phyloP scores from a whole-genome alignment of 2,329 filamentous ascomycete genomes.

The Trichoderma koningii region DNA sequence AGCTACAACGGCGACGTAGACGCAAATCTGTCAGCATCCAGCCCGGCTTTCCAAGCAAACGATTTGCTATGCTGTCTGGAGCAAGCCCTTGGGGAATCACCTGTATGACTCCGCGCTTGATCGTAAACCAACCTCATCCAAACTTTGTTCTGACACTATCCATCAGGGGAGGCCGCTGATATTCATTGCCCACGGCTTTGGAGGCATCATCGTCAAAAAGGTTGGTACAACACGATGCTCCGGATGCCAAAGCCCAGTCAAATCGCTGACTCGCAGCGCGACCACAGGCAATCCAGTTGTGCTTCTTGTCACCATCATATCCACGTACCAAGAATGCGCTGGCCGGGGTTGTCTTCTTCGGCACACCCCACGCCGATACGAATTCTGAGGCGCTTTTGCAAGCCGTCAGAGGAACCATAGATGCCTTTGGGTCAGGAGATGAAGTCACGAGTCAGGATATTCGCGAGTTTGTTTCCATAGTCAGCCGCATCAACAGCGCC shows the following conservation, averaged over 20 bases:
- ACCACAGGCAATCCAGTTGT: constrained; percentile 26
- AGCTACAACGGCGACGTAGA: constrained; percentile 33
- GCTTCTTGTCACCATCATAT: constrained; percentile 15
- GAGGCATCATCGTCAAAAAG: constrained; percentile 34
- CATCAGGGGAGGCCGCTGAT: constrained; percentile 30
- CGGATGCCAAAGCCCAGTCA: neutral
- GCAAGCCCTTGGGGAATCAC: constrained; percentile 26
- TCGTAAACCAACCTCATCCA: no score
- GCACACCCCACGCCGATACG: constrained; percentile 32
- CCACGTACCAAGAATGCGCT: constrained; percentile 26
- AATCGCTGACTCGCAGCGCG: neutral
- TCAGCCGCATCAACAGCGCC: constrained; percentile 30
- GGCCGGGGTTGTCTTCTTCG: constrained; percentile 32
- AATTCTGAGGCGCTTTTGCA: constrained; percentile 31
- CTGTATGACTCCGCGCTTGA: constrained; percentile 23
- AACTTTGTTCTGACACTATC: neutral
- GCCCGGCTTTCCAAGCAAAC: constrained; percentile 33
- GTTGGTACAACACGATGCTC: constrained; percentile 6
- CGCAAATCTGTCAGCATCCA: constrained; percentile 33
- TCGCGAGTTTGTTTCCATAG: constrained; percentile 31
- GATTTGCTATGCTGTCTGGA: constrained; percentile 31
- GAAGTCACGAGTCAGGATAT: constrained; percentile 27
- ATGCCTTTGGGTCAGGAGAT: constrained; percentile 13
- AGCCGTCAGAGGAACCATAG: constrained; percentile 29
- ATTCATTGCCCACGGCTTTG: constrained; percentile 35